Base-by-base conservation (phyloP, 306 rosid species). In the Psophocarpus tetragonolobus region DNA sequence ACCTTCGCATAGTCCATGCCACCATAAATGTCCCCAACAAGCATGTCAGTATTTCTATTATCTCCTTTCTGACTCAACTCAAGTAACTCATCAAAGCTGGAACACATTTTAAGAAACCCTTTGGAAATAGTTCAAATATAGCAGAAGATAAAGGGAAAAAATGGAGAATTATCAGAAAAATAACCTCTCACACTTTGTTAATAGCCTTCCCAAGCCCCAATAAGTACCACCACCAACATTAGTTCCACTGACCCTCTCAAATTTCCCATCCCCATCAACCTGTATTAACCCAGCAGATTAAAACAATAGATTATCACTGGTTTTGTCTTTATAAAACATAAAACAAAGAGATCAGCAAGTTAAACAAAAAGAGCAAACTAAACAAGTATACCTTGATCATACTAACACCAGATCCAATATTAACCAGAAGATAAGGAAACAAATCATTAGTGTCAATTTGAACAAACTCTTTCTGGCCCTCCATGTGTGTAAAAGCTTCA, bases 171-270 rank as follows among this genome's bases (percentile, higher is more conserved):
- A 35, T 58, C 64, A 63, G 48, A 80, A 44, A 63, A 76, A 67
- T 79, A 64, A 90, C 97, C 93, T 92, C 68, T 87, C 83, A 87
- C 97, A 90, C 83, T 87, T 92, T 61, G 97, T 92, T 82, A 92
- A 81, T 68, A 92, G 85, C 88, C 85, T 90, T 76, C 97, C 97
- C 88, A 92, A 86, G 30, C 97, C 97, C 96, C 96, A 92, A 27
- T 92, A 92, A 44, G 97, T 92, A 38, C 97, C 97, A 21, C 97
- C 97, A 78, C 97, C 97, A 63, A 92, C 97, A 85, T 92, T 92
- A 81, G 97, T 92, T 21, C 97, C 97, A 73, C 96, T 92, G 79
- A 92, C 81, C 79, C 97, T 84, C 91, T 92, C 85, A 87, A 84
- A 92, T 74, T 88, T 88, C 11, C 97, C 96, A 17, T 92, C 96